phyloP scores from a whole-genome alignment of 164 flowering plant genomes.

The Paratinospora sagittata region DNA sequence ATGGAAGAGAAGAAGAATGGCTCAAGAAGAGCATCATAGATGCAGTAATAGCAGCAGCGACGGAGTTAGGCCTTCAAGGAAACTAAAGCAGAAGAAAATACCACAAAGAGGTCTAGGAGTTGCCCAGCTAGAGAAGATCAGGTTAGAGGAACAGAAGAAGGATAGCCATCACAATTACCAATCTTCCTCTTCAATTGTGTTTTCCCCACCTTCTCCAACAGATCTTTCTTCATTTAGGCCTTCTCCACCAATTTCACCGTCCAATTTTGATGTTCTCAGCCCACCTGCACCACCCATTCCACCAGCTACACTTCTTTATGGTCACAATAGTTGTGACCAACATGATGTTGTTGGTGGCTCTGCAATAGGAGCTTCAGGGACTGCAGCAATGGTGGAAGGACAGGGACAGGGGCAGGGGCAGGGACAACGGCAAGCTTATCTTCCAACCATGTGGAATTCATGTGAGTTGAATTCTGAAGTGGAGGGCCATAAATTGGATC shows the following conservation, averaged over 20 bases:
- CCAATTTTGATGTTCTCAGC: conserved; percentile 16
- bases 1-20: conserved; percentile 17
- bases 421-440: no score
- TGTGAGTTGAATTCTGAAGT: conserved; percentile 23
- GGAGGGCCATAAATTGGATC: conserved; percentile 30
- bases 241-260: conserved; percentile 19
- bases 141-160: conserved; percentile 53
- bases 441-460: conserved; percentile 28
- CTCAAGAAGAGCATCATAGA: conserved; percentile 16
- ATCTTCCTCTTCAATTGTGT: conserved; percentile 22
- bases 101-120: conserved; percentile 93
- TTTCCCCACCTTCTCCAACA: conserved; percentile 17
- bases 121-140: conserved; percentile 71
- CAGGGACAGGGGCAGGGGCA: conserved; percentile 13
- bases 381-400: conserved; percentile 1
- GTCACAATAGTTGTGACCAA: neutral
- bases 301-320: neutral
- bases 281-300: conserved; percentile 22
- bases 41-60: conserved; percentile 15
- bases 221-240: conserved; percentile 25
- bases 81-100: conserved; percentile 53
- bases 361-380: neutral
- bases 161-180: conserved; percentile 17
- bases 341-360: conserved; percentile 8
- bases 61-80: conserved; percentile 24